A percentile compares a stretch with the other conserved stretches of the same genome.
These are phyloP conservation scores for Dacryopinax spathularia DNA, from an alignment of 768 basidiomycete species.

Conservation along the genomic window DNA sequence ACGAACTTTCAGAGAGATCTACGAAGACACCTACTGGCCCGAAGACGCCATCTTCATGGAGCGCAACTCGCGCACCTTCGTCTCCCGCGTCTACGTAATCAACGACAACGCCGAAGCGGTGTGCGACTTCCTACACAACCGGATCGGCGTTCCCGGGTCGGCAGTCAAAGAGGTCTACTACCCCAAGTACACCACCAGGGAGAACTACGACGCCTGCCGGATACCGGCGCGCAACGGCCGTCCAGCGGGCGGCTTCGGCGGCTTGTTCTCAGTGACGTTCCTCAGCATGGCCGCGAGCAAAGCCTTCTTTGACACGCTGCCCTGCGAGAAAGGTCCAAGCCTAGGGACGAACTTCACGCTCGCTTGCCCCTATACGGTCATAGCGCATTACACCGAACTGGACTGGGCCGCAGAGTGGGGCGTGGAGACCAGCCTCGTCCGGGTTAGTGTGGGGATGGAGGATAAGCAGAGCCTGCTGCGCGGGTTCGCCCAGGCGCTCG, in stretches of 20 bases:
- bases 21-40: conserved; percentile 76
- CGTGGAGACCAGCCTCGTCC: conserved; percentile 68
- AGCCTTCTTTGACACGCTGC: conserved; percentile 74
- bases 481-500: conserved; percentile 50
- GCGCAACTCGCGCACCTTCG: conserved; percentile 91
- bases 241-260: conserved; percentile 52
- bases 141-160: conserved; percentile 27
- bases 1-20: conserved; percentile 38
- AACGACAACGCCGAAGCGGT: conserved; percentile 71
- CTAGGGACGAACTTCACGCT: conserved; percentile 93
- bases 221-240: conserved; percentile 24
- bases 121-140: conserved; percentile 60
- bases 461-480: conserved; percentile 40
- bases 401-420: conserved; percentile 84
- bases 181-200: conserved; percentile 63
- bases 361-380: conserved; percentile 81
- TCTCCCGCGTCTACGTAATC: conserved; percentile 54
- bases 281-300: conserved; percentile 47
- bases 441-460: conserved; percentile 88
- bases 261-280: conserved; percentile 80
- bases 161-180: conserved; percentile 78
- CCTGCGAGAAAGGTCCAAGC: conserved; percentile 78
- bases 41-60: conserved; percentile 96
- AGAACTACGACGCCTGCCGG: conserved; percentile 58
- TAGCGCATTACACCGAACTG: conserved; percentile 80